phyloP scores from a whole-genome alignment of 768 basidiomycete species.

The Clavulina sp. region DNA sequence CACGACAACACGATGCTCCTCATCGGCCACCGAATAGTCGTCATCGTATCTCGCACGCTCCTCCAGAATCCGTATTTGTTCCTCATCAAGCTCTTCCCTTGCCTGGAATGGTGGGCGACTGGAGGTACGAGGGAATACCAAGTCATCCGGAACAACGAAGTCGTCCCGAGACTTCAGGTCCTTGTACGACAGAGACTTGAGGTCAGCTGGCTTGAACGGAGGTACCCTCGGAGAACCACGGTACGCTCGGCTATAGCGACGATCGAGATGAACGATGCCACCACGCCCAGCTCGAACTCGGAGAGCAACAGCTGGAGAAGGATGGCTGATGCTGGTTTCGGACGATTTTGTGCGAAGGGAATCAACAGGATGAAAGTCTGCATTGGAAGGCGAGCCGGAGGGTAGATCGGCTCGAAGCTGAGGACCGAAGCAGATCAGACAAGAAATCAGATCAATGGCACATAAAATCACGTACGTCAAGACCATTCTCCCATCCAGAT shows the following conservation, averaged over 20 bases:
- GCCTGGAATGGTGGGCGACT: no score
- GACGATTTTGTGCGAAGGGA: constrained; percentile 18
- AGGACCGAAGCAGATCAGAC: constrained; percentile 34
- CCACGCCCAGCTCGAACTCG: constrained; percentile 71
- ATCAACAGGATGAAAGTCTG: constrained; percentile 6
- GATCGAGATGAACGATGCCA: constrained; percentile 60
- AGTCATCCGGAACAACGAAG: no score
- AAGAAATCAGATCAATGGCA: constrained; percentile 45
- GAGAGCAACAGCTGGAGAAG: constrained; percentile 22
- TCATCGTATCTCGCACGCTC: constrained; percentile 23
- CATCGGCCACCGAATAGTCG: constrained; percentile 18
- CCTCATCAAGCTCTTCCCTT: constrained; percentile 11
- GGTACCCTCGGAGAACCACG: no score
- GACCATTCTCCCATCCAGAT: constrained; percentile 71
- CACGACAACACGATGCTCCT: constrained; percentile 20
- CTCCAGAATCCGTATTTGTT: constrained; percentile 14
- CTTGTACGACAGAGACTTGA: no score
- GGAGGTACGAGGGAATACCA: no score
- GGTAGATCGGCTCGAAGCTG: constrained; percentile 13
- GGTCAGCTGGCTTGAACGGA: no score
- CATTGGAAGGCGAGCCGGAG: constrained; percentile 3
- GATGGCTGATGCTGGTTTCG: constrained; percentile 11
- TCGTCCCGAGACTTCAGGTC: no score
- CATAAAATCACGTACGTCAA: constrained; percentile 60
- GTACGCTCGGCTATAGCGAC: no score